phyloP scores from a whole-genome alignment of 2,329 filamentous ascomycete species.

The Aureobasidium sp. region DNA sequence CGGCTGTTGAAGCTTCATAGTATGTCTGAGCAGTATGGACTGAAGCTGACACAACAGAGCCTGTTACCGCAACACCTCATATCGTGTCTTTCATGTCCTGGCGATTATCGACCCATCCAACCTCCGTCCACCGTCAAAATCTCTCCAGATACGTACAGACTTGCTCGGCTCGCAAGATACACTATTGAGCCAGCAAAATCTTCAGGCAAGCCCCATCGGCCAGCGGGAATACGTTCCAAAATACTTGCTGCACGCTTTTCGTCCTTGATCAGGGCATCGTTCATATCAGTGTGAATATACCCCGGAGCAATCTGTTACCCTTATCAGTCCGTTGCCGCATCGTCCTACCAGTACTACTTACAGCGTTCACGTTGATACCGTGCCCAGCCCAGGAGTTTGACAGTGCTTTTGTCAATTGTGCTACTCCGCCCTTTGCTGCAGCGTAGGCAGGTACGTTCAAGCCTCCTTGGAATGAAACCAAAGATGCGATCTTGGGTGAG shows the following conservation, averaged over 20 bases:
- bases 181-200: constrained; percentile 81
- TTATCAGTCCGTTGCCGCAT: neutral
- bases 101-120: constrained; percentile 69
- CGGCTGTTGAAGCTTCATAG: too few species aligned
- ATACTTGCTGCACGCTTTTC: constrained; percentile 62
- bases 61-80: too few species aligned
- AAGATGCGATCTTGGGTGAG: constrained; percentile 43
- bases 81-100: too few species aligned
- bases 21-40: too few species aligned
- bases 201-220: constrained; percentile 72
- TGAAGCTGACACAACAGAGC: too few species aligned
- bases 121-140: constrained; percentile 78
- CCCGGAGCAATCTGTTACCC: constrained; percentile 60
- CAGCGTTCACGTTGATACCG: constrained; percentile 73
- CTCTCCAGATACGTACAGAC: constrained; percentile 74
- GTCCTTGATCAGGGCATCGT: constrained; percentile 69
- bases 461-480: constrained; percentile 78
- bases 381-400: constrained; percentile 78
- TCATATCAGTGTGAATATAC: constrained; percentile 94
- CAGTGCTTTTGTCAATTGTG: constrained; percentile 74
- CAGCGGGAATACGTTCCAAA: constrained; percentile 70
- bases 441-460: constrained; percentile 84
- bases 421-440: constrained; percentile 75
- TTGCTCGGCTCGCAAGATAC: constrained; percentile 63
- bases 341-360: neutral